Base-by-base conservation (phyloP, 1,284 basidiomycete genomes). In the Cutaneotrichosporon dermatis region DNA sequence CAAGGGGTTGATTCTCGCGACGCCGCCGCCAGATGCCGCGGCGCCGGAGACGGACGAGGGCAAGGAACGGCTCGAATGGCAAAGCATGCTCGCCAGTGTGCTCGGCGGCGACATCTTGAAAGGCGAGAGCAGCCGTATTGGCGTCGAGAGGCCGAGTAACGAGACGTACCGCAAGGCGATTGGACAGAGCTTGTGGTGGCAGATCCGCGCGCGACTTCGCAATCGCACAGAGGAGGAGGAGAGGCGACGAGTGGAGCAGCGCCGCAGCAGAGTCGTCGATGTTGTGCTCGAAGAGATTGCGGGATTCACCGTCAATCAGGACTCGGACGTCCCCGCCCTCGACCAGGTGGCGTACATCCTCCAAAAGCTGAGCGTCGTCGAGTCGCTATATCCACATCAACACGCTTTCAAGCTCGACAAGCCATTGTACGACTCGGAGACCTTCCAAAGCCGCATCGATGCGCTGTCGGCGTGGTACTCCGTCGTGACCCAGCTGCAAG, bases 91-190 rank as follows among this genome's bases (percentile, higher is more conserved):
- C 43, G 86, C 90, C 8, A 94, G 92, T 42, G 93, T 97, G 25
- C 82, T 98, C 37, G 86, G 86, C 42, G 93, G 94, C 12, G 92
- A 97, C 71, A 92, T 98, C 6, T 83, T 98, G 61, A 90, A 88
- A 73, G 88, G 89, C 2, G 94, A 97, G 79, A 95, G 92, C 78
- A 89, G 88, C 16, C 86, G 94, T 58, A 93, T 94, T 66, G 78
- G 76, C 6, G 86, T 88, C 52, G 86, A 66, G 85, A 85, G 45
- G 79, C 91, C 65, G 82, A 86, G 71, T 82, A 84, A 57, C 82
- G 86, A 60, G 81, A 82, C 54, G 83, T 90, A 69, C 63, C 70
- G 71, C 84, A 88, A 78, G 83, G 86, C 77, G 83, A 86, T 76
- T 84, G 84, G 74, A 70, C 82, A 62, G 83, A 86, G 70, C 79